Conservation (phyloP, 306 rosid genomes). For the Dalbergia cultrata region DNA sequence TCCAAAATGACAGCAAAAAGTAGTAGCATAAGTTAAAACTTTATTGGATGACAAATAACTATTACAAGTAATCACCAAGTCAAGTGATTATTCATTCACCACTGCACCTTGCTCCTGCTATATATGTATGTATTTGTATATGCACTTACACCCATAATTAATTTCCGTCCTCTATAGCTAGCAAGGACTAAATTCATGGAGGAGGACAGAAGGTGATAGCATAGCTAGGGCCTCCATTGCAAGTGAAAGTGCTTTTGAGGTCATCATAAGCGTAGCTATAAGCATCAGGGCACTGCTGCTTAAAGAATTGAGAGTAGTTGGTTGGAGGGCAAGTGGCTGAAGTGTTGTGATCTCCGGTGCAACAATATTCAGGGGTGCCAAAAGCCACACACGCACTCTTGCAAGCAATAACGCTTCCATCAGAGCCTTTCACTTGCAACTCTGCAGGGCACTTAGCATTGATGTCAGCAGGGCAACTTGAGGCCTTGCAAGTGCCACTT, state of each 20-base stretch:
- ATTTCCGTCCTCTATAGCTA: background rate
- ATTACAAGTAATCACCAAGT: background rate
- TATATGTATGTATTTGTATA: background rate
- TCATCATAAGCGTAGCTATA: conserved; percentile 76
- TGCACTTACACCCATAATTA: background rate
- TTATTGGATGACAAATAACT: background rate
- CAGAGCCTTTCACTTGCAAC: conserved; percentile 54
- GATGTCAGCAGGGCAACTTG: conserved; percentile 71
- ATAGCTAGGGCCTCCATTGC: conserved; percentile 40
- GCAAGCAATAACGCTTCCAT: conserved; percentile 62
- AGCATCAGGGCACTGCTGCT: conserved; percentile 74
- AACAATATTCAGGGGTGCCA: conserved; percentile 62
- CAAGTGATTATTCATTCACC: background rate
- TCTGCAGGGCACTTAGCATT: conserved; percentile 70
- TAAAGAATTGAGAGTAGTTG: conserved; percentile 62
- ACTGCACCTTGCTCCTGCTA: no score
- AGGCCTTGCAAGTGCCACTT: conserved; percentile 60
- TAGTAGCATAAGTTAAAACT: background rate
- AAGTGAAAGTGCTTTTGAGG: conserved; percentile 63
- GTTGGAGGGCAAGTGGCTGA: background rate
- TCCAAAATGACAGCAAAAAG: no score
- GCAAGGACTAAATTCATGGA: background rate
- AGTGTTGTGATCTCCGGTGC: conserved; percentile 61
- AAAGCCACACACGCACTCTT: conserved; percentile 75
- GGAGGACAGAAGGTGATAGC: background rate